phyloP scores from a whole-genome alignment of 2,329 filamentous ascomycete species.

The Aureobasidium sp. region DNA sequence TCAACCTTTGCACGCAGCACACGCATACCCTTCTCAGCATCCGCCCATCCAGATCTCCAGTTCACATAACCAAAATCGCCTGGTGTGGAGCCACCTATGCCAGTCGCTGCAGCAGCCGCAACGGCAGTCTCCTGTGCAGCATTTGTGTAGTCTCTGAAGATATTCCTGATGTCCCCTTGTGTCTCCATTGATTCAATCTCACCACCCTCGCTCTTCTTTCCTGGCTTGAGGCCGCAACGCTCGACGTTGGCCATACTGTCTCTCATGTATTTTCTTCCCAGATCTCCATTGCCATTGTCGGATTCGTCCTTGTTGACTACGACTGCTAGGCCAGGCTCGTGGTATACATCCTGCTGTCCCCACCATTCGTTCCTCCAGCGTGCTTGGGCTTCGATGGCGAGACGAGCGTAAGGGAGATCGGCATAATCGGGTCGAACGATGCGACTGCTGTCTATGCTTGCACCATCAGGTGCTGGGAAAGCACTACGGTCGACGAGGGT shows the following conservation, averaged over 20 bases:
- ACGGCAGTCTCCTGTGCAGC: neutral
- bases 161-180: conserved; percentile 32
- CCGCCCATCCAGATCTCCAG: conserved; percentile 67
- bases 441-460: conserved; percentile 49
- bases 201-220: conserved; percentile 27
- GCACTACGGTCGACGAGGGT: conserved; percentile 52
- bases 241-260: conserved; percentile 56
- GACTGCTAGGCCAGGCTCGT: conserved; percentile 61
- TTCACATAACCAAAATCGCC: conserved; percentile 59
- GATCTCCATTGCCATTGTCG: conserved; percentile 26
- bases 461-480: conserved; percentile 50
- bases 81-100: conserved; percentile 27
- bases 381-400: conserved; percentile 63
- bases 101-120: neutral
- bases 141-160: conserved; percentile 27
- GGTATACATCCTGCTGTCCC: conserved; percentile 56
- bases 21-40: conserved; percentile 64
- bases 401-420: conserved; percentile 64
- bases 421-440: conserved; percentile 73
- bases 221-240: conserved; percentile 39
- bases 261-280: conserved; percentile 49
- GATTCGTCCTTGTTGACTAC: conserved; percentile 41
- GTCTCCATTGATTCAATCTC: conserved; percentile 34
- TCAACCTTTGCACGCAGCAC: conserved; percentile 53
- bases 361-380: conserved; percentile 60